These are phyloP conservation scores for Aspergillus campestris DNA, from an alignment of 495 filamentous ascomycete genomes.

Conservation along the genomic window DNA sequence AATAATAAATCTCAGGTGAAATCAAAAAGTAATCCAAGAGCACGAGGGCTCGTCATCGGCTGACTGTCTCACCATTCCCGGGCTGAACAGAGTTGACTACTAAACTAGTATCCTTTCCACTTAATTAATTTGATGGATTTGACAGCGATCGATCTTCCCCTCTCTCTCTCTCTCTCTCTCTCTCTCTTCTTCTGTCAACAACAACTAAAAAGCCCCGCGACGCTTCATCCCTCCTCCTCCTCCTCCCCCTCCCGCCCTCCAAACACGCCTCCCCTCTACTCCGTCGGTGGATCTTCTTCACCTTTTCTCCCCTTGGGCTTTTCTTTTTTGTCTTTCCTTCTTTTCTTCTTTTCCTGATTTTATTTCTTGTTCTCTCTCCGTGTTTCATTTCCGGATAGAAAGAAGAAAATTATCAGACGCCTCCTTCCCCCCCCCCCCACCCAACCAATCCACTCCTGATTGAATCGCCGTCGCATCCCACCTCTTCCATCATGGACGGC, in stretches of 20 bases:
- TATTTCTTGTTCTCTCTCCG: not conserved
- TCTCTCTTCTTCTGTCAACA: slow-evolving; percentile 22
- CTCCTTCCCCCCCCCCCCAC: slow-evolving; percentile 1
- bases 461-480: slow-evolving; percentile 8
- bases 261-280: slow-evolving; percentile 18
- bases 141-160: no score
- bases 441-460: slow-evolving; percentile 1
- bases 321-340: not conserved
- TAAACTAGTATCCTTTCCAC: no score
- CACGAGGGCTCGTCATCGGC: not conserved
- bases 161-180: slow-evolving; percentile 18
- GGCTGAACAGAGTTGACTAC: not conserved
- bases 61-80: slow-evolving; percentile 21
- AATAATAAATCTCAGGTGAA: no score
- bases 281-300: no score
- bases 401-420: no score
- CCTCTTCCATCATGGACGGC: slow-evolving; percentile 36
- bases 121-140: no score
- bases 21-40: not conserved
- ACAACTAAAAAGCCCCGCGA: slow-evolving; percentile 26
- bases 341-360: not conserved
- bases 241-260: slow-evolving; percentile 1
- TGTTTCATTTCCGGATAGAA: no score
- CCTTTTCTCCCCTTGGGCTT: not conserved
- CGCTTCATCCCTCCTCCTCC: slow-evolving; percentile 5